phyloP scores from a whole-genome alignment of 2,329 filamentous ascomycete species.

The Neofusicoccum cordaticola region DNA sequence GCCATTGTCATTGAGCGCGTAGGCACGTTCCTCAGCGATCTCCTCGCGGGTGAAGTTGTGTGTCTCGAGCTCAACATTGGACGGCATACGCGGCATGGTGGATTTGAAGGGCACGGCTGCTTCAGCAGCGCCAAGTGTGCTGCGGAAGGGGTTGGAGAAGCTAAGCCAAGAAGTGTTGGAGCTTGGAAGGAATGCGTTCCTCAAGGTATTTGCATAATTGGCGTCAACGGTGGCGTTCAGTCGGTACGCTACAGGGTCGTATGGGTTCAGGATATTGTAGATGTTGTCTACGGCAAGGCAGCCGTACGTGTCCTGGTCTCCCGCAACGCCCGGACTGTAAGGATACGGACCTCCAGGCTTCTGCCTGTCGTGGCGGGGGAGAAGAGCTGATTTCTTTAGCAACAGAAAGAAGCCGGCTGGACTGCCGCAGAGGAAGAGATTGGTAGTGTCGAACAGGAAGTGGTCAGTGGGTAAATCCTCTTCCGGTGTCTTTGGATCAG shows the following conservation, averaged over 20 bases:
- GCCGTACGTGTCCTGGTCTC: constrained; percentile 76
- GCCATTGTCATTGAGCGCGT: constrained; percentile 89
- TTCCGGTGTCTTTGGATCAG: constrained; percentile 36
- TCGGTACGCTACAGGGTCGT: constrained; percentile 82
- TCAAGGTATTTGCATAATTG: constrained; percentile 72
- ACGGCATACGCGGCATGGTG: constrained; percentile 39
- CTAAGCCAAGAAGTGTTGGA: constrained; percentile 54
- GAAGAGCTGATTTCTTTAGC: constrained; percentile 68
- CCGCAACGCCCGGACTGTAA: constrained; percentile 59
- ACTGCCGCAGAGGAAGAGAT: constrained; percentile 85
- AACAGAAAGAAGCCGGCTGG: constrained; percentile 91
- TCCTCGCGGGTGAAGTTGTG: constrained; percentile 94
- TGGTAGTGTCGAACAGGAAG: constrained; percentile 90
- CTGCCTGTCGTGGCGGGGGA: constrained; percentile 70
- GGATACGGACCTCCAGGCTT: constrained; percentile 71
- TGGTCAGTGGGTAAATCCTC: constrained; percentile 49
- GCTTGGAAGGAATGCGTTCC: constrained; percentile 74
- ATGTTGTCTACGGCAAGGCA: constrained; percentile 93
- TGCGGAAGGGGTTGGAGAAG: constrained; percentile 40
- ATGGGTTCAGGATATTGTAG: constrained; percentile 83
- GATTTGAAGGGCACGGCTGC: constrained; percentile 33
- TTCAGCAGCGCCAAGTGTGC: constrained; percentile 23
- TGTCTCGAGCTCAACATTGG: constrained; percentile 80
- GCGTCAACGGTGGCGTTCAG: constrained; percentile 88
- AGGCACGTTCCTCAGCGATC: constrained; percentile 83